Evolutionary conservation across 1,139 yeast species (phyloP), one percentile per base, ranked within the genome.

Genomic region (Pichia sp.): DNA sequence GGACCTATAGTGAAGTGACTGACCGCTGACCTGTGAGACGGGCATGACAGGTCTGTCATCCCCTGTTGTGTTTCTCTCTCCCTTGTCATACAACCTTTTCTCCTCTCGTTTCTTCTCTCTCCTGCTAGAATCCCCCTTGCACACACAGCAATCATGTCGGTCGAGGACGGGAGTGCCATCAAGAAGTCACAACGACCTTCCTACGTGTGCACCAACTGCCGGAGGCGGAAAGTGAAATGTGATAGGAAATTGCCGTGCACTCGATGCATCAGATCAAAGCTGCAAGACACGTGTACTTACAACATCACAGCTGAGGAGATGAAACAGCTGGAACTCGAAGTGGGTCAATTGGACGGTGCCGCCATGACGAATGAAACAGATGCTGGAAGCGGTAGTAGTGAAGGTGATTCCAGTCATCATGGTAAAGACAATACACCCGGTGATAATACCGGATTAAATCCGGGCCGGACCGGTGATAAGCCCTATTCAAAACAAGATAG

Each of bases 201-300:
- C 3, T 52, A 53, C 20, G 62, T 62, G 9, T 61, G 66, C 32
- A 41, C 53, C 4, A 56, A 54, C 21, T 61, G 65, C 46, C 51
- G 53, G 20, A 50, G 53, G 40, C 50, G 56, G 39, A 61, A 61
- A 45, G 55, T 59, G 35, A 58, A 73, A 52, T 78, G 83, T 65
- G 83, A 78, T 55, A 74, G 75, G 49, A 59, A 57, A 19, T 61
- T 72, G 43, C 83, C 83, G 0, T 60, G 69, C 34, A 75, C 80
- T 54, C 71, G 75, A 8, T 58, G 62, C 42, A 38, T 52, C 14
- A 56, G 48, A 31, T 48, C 56, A 2, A 39, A 43, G 2, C 21
- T 47, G 4, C 28, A 38, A 2, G 38, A 32, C 3, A 21, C 48
- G 3, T 58, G 62, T 38, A 31, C 34, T 24, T 47, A 15, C 50